Conservation (phyloP, 1,284 basidiomycete species). For the Austroboletus sp. region DNA sequence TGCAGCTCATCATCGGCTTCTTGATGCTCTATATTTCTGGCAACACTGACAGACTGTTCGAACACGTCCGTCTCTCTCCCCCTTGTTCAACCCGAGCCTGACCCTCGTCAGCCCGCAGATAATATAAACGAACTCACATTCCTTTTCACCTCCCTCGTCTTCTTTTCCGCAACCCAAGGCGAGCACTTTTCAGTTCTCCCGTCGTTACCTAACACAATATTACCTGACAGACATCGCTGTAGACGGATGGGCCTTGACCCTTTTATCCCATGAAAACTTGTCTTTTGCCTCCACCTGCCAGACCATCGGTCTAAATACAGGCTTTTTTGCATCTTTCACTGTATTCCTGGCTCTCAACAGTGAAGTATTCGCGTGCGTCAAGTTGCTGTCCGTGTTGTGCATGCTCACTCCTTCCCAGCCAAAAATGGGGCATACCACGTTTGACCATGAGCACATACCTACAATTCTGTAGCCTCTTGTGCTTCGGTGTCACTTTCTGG, state of each 20-base stretch:
- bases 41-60: conserved; percentile 74
- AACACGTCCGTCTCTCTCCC: conserved; percentile 53
- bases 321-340: conserved; percentile 94
- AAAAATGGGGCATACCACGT: conserved; percentile 82
- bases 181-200: conserved; percentile 14
- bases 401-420: conserved; percentile 32
- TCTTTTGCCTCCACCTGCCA: conserved; percentile 98
- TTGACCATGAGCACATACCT: conserved; percentile 80
- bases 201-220: not conserved
- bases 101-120: conserved; percentile 60
- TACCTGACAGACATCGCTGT: conserved; percentile 81
- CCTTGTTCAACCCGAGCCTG: conserved; percentile 3
- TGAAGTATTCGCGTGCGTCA: conserved; percentile 77
- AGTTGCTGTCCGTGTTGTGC: not conserved
- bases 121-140: conserved; percentile 78
- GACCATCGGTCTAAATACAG: conserved; percentile 93
- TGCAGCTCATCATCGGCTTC: conserved; percentile 85
- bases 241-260: conserved; percentile 95
- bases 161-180: conserved; percentile 97
- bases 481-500: conserved; percentile 81
- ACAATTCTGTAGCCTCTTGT: conserved; percentile 79
- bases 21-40: conserved; percentile 85
- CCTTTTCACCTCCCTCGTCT: conserved; percentile 85
- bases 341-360: conserved; percentile 97
- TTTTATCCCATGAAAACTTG: conserved; percentile 90